A percentile compares a stretch with the other conserved stretches of the same genome.
phyloP scores from a whole-genome alignment of 108 stramenopile species.

The Cyclotella baltica region DNA sequence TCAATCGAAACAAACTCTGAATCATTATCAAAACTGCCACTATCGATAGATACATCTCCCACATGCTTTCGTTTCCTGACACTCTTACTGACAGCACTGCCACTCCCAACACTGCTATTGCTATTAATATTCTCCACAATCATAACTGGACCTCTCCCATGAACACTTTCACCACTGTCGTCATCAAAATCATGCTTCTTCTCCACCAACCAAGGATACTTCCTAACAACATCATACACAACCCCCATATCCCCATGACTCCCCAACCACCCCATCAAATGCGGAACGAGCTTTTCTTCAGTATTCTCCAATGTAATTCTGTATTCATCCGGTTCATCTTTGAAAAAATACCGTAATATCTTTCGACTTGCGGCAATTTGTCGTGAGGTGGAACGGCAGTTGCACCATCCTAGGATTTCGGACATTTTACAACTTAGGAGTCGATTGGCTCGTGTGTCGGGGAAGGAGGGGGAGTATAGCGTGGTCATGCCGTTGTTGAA shows the following conservation, averaged over 20 bases:
- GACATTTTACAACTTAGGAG: conserved; percentile 13
- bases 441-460: conserved; percentile 36
- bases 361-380: conserved; percentile 28
- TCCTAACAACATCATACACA: conserved; percentile 35
- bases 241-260: conserved; percentile 25
- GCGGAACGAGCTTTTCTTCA: conserved; percentile 30
- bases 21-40: too few species aligned
- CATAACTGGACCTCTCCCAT: too few species aligned
- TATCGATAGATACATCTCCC: too few species aligned
- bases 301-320: conserved; percentile 24
- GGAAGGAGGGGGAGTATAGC: conserved; percentile 41
- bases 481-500: conserved; percentile 16
- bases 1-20: too few species aligned
- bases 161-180: too few species aligned
- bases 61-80: too few species aligned
- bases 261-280: conserved; percentile 37
- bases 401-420: conserved; percentile 32
- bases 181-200: background rate
- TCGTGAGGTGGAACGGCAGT: conserved; percentile 1
- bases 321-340: conserved; percentile 23
- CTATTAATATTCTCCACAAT: too few species aligned
- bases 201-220: conserved; percentile 38
- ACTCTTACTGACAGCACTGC: too few species aligned
- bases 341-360: conserved; percentile 39
- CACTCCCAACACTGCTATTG: too few species aligned